Percentiles rank a stretch among this genome's conserved stretches.
Evolutionary conservation across 2,329 filamentous ascomycete genomes (phyloP).

Genomic region (Pseudogymnoascus sp.): DNA sequence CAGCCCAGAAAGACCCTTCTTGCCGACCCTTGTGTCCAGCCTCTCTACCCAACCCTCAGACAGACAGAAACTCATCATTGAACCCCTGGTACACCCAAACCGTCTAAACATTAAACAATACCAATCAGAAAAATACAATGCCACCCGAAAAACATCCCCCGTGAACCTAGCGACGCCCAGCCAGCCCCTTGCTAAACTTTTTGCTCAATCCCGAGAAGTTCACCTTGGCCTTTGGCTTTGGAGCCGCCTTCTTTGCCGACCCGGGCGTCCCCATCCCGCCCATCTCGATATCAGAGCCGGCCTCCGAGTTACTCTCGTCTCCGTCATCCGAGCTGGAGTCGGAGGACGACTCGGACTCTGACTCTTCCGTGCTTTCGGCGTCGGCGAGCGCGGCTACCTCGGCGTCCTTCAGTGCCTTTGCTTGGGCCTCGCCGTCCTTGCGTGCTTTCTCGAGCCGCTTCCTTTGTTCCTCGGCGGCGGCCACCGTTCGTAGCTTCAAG

Average conservation of each 20-base stretch:
- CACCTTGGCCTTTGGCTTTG: constrained; percentile 7
- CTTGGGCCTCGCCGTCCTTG: background rate
- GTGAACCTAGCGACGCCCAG: background rate
- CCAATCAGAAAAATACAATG: background rate
- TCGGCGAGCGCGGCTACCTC: background rate
- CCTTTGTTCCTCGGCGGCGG: background rate
- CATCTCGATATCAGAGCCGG: constrained; percentile 4
- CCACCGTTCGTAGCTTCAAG: background rate
- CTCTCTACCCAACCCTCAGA: background rate
- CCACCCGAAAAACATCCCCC: background rate
- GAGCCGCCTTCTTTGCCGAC: background rate
- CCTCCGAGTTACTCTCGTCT: background rate
- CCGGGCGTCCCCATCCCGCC: background rate
- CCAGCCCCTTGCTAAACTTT: background rate
- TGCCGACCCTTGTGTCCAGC: background rate
- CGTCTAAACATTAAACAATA: background rate
- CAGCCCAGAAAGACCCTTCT: background rate
- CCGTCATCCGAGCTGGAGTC: background rate
- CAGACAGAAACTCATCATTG: background rate
- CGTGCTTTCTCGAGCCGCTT: background rate
- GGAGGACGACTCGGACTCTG: background rate
- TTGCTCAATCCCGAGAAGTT: constrained; percentile 1
- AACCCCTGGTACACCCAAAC: background rate
- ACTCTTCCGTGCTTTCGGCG: background rate
- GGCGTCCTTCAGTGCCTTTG: constrained; percentile 1